phyloP scores from a whole-genome alignment of 805 yeast species.

The Yamadazyma laniorum region DNA sequence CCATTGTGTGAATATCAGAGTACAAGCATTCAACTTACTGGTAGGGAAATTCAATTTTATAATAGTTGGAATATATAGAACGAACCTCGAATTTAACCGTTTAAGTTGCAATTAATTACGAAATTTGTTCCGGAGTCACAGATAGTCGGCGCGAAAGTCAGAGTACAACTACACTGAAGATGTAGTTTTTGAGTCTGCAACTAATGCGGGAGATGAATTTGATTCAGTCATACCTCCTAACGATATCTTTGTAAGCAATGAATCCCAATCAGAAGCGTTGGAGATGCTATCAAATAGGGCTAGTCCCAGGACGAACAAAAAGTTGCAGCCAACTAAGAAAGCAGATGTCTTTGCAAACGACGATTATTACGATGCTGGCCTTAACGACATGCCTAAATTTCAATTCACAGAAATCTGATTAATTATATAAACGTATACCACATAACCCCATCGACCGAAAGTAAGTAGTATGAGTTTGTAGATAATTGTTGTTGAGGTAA shows the following conservation, averaged over 20 bases:
- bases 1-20: too few species aligned
- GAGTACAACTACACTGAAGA: not conserved
- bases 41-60: too few species aligned
- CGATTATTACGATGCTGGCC: conserved; percentile 27
- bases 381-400: conserved; percentile 33
- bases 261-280: conserved; percentile 5
- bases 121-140: too few species aligned
- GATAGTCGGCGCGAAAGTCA: too few species aligned
- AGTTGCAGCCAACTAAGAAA: not conserved
- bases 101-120: too few species aligned
- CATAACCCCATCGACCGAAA: conserved; percentile 38
- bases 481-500: conserved; percentile 18
- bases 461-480: conserved; percentile 35
- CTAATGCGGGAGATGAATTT: not conserved
- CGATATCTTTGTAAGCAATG: conserved; percentile 6
- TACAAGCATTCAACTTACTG: too few species aligned
- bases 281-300: conserved; percentile 6
- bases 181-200: not conserved
- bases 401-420: conserved; percentile 22
- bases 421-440: conserved; percentile 16
- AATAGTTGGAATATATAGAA: too few species aligned
- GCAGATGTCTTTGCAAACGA: too few species aligned
- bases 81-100: too few species aligned
- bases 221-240: conserved; percentile 5
- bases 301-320: conserved; percentile 3